phyloP scores from a whole-genome alignment of 768 basidiomycete genomes.

The Macrocybe gigantea region DNA sequence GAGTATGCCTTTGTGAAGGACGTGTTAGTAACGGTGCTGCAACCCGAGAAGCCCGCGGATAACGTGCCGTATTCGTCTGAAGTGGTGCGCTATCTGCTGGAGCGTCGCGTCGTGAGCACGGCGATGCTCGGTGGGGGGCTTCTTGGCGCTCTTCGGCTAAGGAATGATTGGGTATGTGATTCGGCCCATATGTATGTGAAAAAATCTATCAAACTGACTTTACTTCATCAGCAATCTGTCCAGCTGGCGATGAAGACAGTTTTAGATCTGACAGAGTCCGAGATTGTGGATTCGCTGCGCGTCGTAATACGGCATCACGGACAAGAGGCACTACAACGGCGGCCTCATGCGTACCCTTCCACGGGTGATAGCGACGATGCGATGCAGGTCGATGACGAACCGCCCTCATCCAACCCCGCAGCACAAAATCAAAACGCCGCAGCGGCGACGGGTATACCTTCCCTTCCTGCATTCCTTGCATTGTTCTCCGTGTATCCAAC shows the following conservation, averaged over 20 bases:
- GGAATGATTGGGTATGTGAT: constrained; percentile 62
- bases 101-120: constrained; percentile 47
- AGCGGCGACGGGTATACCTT: constrained; percentile 12
- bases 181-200: neutral
- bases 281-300: constrained; percentile 50
- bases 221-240: constrained; percentile 33
- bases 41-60: constrained; percentile 26
- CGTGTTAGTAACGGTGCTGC: constrained; percentile 45
- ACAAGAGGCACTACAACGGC: neutral
- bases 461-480: constrained; percentile 30
- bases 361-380: constrained; percentile 28
- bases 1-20: constrained; percentile 55
- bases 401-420: too few relatives aligned
- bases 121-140: constrained; percentile 61
- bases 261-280: constrained; percentile 59
- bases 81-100: constrained; percentile 52
- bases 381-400: constrained; percentile 28
- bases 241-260: constrained; percentile 47
- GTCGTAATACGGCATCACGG: constrained; percentile 35
- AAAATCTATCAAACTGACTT: neutral
- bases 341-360: too few relatives aligned
- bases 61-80: constrained; percentile 47
- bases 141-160: constrained; percentile 42
- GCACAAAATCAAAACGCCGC: too few relatives aligned
- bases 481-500: constrained; percentile 31